These are phyloP conservation scores for Cetradonia linearis DNA, from an alignment of 495 filamentous ascomycete species.

Conservation along the genomic window DNA sequence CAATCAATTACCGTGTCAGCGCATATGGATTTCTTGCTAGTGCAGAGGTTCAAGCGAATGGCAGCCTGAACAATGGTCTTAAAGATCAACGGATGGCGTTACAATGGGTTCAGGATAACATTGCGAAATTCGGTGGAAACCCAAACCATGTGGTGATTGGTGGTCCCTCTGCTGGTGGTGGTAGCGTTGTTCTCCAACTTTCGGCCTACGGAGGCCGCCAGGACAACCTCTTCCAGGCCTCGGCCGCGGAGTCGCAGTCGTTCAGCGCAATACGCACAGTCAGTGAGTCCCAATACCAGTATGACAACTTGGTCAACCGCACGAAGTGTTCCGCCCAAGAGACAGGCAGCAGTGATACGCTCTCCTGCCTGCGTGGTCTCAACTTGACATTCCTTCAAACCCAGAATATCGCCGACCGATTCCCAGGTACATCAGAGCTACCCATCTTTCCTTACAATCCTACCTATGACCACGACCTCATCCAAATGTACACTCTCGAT, in stretches of 20 bases:
- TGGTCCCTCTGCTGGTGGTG: conserved; percentile 63
- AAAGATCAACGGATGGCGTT: conserved; percentile 59
- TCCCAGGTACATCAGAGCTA: conserved; percentile 37
- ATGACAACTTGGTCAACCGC: conserved; percentile 48
- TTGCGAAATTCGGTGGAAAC: conserved; percentile 63
- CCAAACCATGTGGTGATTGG: conserved; percentile 60
- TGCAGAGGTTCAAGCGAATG: conserved; percentile 41
- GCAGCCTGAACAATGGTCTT: conserved; percentile 59
- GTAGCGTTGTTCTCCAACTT: conserved; percentile 55
- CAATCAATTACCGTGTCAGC: conserved; percentile 71
- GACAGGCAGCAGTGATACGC: conserved; percentile 33
- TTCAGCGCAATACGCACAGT: conserved; percentile 52
- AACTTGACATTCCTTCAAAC: conserved; percentile 41
- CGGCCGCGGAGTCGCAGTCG: conserved; percentile 55
- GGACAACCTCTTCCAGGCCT: conserved; percentile 50
- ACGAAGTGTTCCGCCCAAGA: conserved; percentile 40
- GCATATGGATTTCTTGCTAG: conserved; percentile 64
- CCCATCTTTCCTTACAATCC: conserved; percentile 54
- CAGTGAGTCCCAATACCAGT: conserved; percentile 52
- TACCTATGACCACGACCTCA: conserved; percentile 48
- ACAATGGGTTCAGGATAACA: conserved; percentile 59
- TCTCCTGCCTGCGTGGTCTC: conserved; percentile 48
- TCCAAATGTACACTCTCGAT: conserved; percentile 48
- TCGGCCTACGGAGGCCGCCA: conserved; percentile 50
- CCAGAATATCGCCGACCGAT: conserved; percentile 43